These are phyloP conservation scores for Toxoplasma gondii DNA, from an alignment of 169 alveolate genomes.

Conservation along the genomic window DNA sequence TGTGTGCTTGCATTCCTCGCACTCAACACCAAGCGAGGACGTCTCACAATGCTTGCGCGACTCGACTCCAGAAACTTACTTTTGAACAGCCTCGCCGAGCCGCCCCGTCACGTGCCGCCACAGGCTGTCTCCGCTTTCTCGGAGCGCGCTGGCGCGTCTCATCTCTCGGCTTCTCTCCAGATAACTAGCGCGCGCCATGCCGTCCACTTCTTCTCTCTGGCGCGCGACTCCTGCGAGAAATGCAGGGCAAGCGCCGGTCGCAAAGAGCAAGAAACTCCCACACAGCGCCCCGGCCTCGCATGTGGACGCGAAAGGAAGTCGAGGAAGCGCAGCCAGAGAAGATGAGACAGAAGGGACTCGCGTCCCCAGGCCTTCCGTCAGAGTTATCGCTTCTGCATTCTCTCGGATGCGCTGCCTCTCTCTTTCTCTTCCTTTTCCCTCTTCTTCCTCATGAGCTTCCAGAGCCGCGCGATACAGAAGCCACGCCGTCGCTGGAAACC, in stretches of 20 bases:
- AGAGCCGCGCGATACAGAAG: neutral
- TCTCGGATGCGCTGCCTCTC: too few relatives aligned
- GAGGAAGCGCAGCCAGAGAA: neutral
- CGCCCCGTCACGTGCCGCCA: conserved; percentile 23
- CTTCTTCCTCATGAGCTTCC: neutral
- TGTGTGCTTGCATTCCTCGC: too few relatives aligned
- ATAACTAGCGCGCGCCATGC: neutral
- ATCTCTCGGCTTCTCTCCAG: neutral
- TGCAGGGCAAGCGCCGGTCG: neutral
- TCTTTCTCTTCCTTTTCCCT: neutral
- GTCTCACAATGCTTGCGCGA: too few relatives aligned
- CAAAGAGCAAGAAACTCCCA: neutral
- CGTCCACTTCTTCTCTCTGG: neutral
- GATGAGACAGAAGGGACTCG: neutral
- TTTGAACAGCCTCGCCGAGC: conserved; percentile 23
- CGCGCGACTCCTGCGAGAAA: neutral
- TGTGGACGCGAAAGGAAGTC: neutral
- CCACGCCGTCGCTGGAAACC: conserved; percentile 14
- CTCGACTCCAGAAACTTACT: neutral
- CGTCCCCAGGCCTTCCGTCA: too few relatives aligned
- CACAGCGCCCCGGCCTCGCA: neutral
- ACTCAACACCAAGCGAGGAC: too few relatives aligned
- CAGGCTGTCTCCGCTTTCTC: conserved; percentile 8
- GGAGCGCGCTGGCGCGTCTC: neutral
- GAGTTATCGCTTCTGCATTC: too few relatives aligned